phyloP scores from a whole-genome alignment of 352 stramenopile species.

The Blastocystis sp. region DNA sequence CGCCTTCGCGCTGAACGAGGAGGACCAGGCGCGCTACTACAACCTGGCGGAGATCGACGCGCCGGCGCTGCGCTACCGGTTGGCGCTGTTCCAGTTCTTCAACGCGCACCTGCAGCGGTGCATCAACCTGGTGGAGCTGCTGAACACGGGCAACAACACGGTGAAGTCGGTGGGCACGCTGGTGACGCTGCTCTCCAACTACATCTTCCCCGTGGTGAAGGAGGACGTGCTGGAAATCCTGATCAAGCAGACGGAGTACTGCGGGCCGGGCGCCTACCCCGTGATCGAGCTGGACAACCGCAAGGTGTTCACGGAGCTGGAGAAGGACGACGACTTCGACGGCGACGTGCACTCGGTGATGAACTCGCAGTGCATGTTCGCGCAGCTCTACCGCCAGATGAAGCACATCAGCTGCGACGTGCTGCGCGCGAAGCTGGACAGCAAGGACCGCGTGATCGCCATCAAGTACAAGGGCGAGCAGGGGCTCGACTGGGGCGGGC shows the following conservation, averaged over 20 bases:
- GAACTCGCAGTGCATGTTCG: conserved; percentile 60
- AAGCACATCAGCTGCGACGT: not conserved
- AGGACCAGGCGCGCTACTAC: conserved; percentile 42
- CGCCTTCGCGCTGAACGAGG: conserved; percentile 6
- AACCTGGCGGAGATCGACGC: conserved; percentile 3
- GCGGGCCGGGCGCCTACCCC: conserved; percentile 43
- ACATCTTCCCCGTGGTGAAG: conserved; percentile 45
- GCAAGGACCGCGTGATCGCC: conserved; percentile 69
- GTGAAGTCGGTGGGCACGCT: conserved; percentile 53
- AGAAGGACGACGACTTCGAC: conserved; percentile 12
- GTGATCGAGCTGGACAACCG: conserved; percentile 64
- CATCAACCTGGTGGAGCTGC: conserved; percentile 60
- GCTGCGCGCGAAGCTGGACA: conserved; percentile 64
- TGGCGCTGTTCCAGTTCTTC: conserved; percentile 20
- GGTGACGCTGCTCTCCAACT: conserved; percentile 15
- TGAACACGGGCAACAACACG: not conserved
- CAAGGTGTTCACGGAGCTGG: conserved; percentile 52
- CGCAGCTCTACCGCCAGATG: conserved; percentile 61
- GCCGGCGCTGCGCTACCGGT: not conserved
- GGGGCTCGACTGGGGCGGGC: conserved; percentile 70
- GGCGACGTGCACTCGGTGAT: not conserved
- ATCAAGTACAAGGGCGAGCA: conserved; percentile 70
- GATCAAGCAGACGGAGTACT: conserved; percentile 62
- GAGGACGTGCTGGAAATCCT: conserved; percentile 48
- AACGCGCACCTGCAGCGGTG: conserved; percentile 31